Conservation (phyloP, 331 rosid genomes). For the Phaseolus coccineus region DNA sequence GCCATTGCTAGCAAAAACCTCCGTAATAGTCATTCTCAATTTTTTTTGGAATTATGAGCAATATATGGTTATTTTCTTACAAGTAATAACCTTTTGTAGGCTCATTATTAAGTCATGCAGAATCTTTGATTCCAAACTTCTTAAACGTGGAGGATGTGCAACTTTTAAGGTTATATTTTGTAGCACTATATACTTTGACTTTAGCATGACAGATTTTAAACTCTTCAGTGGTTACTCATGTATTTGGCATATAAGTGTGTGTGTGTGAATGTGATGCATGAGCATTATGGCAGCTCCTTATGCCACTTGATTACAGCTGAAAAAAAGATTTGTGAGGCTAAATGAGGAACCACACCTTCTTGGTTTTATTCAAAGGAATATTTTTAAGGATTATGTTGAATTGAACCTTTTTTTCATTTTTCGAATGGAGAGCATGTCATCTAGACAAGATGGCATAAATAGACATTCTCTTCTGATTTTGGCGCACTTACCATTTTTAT, state of each 20-base stretch:
- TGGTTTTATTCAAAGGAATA: slow-evolving; percentile 2
- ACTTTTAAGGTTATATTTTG: slow-evolving; percentile 72
- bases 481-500: neutral
- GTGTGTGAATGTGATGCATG: slow-evolving; percentile 4
- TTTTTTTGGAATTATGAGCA: slow-evolving; percentile 30
- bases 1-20: slow-evolving; percentile 76
- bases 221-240: slow-evolving; percentile 4
- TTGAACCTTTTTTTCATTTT: slow-evolving; percentile 6
- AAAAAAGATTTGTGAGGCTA: neutral
- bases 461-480: neutral
- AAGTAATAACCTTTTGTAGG: slow-evolving; percentile 66
- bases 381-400: slow-evolving; percentile 24
- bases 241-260: neutral
- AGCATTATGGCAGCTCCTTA: slow-evolving; percentile 10
- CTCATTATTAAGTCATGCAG: slow-evolving; percentile 90
- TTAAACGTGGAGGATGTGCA: slow-evolving; percentile 88
- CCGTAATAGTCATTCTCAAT: slow-evolving; percentile 59
- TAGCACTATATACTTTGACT: slow-evolving; percentile 23
- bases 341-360: slow-evolving; percentile 8
- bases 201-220: slow-evolving; percentile 34
- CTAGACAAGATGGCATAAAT: neutral
- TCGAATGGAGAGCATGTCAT: slow-evolving; percentile 6
- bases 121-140: slow-evolving; percentile 86
- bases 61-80: slow-evolving; percentile 44
- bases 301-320: slow-evolving; percentile 16